phyloP scores from a whole-genome alignment of 2,329 filamentous ascomycete genomes.

The Monosporascus ibericus region DNA sequence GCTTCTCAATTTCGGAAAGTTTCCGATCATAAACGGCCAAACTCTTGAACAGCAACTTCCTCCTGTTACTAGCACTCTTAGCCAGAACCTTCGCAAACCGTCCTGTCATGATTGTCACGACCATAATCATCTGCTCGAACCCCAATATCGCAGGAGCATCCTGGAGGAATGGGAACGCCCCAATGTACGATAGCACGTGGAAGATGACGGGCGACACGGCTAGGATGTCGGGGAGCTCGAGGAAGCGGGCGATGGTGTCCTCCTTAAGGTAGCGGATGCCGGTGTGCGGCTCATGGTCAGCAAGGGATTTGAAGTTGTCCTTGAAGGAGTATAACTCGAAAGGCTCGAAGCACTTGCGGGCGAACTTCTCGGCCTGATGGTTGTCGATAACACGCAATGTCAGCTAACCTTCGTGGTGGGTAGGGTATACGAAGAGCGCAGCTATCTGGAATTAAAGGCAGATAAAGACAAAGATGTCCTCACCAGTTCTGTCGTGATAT shows the following conservation, averaged over 20 bases:
- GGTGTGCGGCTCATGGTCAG: constrained; percentile 52
- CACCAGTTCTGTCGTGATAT: constrained; percentile 47
- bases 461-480: constrained; percentile 14
- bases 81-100: constrained; percentile 59
- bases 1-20: constrained; percentile 29
- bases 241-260: constrained; percentile 63
- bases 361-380: constrained; percentile 54
- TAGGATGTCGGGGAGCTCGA: constrained; percentile 66
- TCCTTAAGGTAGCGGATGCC: constrained; percentile 61
- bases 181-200: constrained; percentile 65
- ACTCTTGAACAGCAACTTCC: constrained; percentile 63
- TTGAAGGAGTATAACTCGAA: constrained; percentile 69
- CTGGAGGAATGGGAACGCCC: constrained; percentile 66
- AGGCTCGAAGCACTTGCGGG: constrained; percentile 62
- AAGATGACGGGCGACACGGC: constrained; percentile 63
- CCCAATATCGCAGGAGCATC: constrained; percentile 66
- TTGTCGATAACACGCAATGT: neutral
- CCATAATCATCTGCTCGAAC: constrained; percentile 64
- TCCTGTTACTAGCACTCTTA: constrained; percentile 49
- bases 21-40: constrained; percentile 65
- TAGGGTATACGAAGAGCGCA: too few species aligned
- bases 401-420: neutral
- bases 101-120: constrained; percentile 66
- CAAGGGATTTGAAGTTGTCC: constrained; percentile 65
- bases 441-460: neutral